These are phyloP conservation scores for Blastobotrys muscicola DNA, from an alignment of 805 yeast species.

Conservation along the genomic window DNA sequence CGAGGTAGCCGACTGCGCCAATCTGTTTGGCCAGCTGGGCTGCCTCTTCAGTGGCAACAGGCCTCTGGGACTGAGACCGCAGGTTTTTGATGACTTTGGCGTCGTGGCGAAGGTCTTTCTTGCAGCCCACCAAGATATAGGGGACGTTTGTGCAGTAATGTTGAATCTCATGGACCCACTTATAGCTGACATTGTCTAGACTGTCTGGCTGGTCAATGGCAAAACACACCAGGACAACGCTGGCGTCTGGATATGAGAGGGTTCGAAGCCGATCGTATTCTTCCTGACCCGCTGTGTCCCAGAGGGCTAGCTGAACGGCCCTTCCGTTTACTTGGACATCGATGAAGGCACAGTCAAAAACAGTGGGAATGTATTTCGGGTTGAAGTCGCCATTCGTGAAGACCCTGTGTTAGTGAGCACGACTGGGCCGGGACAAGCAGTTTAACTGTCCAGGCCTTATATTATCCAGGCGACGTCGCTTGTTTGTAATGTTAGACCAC, in stretches of 20 bases:
- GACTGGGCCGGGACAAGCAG: neutral
- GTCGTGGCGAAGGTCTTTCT: slow-evolving; percentile 57
- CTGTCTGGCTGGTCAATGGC: slow-evolving; percentile 79
- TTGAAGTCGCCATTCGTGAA: slow-evolving; percentile 63
- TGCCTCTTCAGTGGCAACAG: slow-evolving; percentile 39
- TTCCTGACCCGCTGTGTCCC: slow-evolving; percentile 94
- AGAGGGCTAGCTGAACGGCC: slow-evolving; percentile 73
- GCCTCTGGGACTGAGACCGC: slow-evolving; percentile 39
- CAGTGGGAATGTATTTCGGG: slow-evolving; percentile 70
- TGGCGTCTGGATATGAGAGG: slow-evolving; percentile 73
- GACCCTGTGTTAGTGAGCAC: neutral
- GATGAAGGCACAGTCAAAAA: slow-evolving; percentile 84
- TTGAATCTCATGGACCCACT: slow-evolving; percentile 78
- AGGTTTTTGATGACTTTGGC: slow-evolving; percentile 9
- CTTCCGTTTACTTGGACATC: slow-evolving; percentile 88
- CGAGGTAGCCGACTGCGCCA: slow-evolving; percentile 74
- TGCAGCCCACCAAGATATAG: slow-evolving; percentile 66
- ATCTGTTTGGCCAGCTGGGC: slow-evolving; percentile 61
- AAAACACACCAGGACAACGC: slow-evolving; percentile 74
- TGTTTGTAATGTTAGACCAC: neutral
- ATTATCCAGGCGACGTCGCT: neutral
- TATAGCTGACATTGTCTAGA: slow-evolving; percentile 62
- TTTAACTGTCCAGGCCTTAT: neutral
- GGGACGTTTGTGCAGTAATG: slow-evolving; percentile 75
- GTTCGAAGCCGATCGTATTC: slow-evolving; percentile 79